A percentile compares a stretch with the other conserved stretches of the same genome.
phyloP scores from a whole-genome alignment of 2,329 filamentous ascomycete genomes.

The Pestalotiopsis sp. region DNA sequence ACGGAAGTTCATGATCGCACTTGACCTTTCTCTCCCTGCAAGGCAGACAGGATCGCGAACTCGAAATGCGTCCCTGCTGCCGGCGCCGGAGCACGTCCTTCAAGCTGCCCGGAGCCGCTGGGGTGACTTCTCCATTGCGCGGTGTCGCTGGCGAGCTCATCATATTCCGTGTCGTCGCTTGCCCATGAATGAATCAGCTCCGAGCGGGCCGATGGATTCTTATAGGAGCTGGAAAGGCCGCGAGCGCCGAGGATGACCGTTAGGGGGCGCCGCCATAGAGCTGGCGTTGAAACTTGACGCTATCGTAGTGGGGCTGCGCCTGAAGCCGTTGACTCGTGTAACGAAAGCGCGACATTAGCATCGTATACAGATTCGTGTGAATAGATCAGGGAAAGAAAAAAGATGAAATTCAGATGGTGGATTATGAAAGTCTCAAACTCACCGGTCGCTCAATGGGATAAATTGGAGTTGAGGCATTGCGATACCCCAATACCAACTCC shows the following conservation, averaged over 20 bases:
- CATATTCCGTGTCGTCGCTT: not conserved
- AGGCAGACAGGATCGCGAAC: not conserved
- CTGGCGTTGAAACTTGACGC: not conserved
- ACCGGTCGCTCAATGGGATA: too few relatives aligned
- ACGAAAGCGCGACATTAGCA: not conserved
- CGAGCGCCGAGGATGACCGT: not conserved
- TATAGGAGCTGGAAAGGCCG: not conserved
- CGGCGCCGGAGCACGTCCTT: not conserved
- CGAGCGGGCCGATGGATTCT: not conserved
- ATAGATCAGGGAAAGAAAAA: not conserved
- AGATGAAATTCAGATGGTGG: too few relatives aligned
- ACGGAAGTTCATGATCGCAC: not conserved
- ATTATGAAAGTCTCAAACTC: too few relatives aligned
- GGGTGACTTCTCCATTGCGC: not conserved
- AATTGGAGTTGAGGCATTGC: too few relatives aligned
- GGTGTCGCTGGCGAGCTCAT: not conserved
- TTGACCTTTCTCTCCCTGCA: slow-evolving; percentile 4
- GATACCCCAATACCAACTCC: too few relatives aligned
- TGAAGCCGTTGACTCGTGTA: not conserved
- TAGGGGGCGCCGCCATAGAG: not conserved
- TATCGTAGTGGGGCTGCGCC: not conserved
- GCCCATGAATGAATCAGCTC: not conserved
- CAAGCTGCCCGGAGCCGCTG: not conserved
- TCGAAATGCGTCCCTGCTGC: not conserved
- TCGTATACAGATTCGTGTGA: not conserved